These are phyloP conservation scores for Gracilaria domingensis DNA, from an alignment of 23 red algal genomes.

Conservation along the genomic window DNA sequence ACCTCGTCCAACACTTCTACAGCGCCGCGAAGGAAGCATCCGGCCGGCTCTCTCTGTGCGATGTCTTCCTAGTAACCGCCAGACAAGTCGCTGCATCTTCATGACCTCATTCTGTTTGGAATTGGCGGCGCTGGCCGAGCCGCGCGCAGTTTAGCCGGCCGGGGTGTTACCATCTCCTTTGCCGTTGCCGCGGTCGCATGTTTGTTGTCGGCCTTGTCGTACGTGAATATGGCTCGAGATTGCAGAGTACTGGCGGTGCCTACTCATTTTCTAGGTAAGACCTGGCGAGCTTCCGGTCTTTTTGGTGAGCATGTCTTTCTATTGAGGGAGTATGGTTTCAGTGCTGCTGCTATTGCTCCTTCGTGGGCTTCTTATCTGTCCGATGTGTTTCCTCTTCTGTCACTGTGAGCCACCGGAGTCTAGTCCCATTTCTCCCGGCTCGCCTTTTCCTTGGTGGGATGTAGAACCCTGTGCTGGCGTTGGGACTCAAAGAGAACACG, in stretches of 20 bases:
- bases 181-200: conserved; percentile 76
- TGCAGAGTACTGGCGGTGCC: conserved; percentile 77
- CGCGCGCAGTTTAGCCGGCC: conserved; percentile 78
- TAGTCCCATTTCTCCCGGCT: conserved; percentile 52
- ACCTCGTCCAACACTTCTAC: conserved; percentile 5
- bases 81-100: conserved; percentile 56
- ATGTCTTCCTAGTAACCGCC: not conserved
- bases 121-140: conserved; percentile 84
- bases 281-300: conserved; percentile 87
- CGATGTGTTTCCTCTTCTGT: conserved; percentile 45
- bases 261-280: conserved; percentile 90
- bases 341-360: conserved; percentile 86
- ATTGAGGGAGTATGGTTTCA: conserved; percentile 91
- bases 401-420: conserved; percentile 33
- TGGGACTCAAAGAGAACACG: conserved; percentile 83
- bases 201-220: conserved; percentile 79
- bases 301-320: conserved; percentile 86
- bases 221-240: conserved; percentile 88
- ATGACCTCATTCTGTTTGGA: conserved; percentile 82
- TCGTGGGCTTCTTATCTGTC: conserved; percentile 85
- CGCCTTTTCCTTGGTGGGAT: conserved; percentile 56
- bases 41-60: not conserved
- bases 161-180: conserved; percentile 83
- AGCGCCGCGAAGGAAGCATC: not conserved
- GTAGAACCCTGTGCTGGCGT: conserved; percentile 54